phyloP scores from a whole-genome alignment of 164 flowering plant species.

The Annona squamosa region DNA sequence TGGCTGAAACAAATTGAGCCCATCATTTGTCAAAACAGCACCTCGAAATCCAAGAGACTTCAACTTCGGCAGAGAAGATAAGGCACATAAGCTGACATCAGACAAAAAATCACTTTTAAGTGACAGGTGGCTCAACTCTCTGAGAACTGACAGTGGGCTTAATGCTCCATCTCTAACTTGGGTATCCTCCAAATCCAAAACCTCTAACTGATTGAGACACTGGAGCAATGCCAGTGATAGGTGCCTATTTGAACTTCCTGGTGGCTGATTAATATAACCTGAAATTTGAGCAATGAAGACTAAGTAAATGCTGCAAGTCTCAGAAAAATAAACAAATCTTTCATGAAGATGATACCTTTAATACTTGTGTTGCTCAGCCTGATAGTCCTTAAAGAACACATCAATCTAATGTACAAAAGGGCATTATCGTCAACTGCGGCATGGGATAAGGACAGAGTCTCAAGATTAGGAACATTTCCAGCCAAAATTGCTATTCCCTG shows the following conservation, averaged over 20 bases:
- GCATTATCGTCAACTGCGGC: constrained; percentile 59
- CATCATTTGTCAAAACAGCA: constrained; percentile 60
- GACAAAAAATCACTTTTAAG: constrained; percentile 55
- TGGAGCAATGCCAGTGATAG: constrained; percentile 47
- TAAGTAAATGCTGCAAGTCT: not conserved
- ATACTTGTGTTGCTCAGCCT: constrained; percentile 58
- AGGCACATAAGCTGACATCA: constrained; percentile 35
- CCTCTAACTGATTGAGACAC: constrained; percentile 41
- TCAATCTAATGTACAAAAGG: constrained; percentile 44
- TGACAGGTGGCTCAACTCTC: constrained; percentile 37
- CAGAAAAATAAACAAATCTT: not conserved
- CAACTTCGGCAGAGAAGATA: constrained; percentile 47
- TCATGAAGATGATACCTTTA: constrained; percentile 43
- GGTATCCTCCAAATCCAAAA: constrained; percentile 57
- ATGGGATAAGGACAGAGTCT: constrained; percentile 44
- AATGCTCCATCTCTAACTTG: constrained; percentile 46
- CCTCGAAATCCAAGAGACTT: constrained; percentile 44
- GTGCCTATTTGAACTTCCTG: constrained; percentile 19
- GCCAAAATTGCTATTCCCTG: constrained; percentile 56
- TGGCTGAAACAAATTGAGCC: constrained; percentile 52
- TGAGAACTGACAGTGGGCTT: constrained; percentile 36
- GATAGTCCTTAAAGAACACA: constrained; percentile 52
- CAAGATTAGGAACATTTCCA: constrained; percentile 63
- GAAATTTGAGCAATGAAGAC: constrained; percentile 11
- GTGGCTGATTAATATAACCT: constrained; percentile 38